These are phyloP conservation scores for Cladosporium sp. DNA, from an alignment of 2,329 filamentous ascomycete species.

Conservation along the genomic window DNA sequence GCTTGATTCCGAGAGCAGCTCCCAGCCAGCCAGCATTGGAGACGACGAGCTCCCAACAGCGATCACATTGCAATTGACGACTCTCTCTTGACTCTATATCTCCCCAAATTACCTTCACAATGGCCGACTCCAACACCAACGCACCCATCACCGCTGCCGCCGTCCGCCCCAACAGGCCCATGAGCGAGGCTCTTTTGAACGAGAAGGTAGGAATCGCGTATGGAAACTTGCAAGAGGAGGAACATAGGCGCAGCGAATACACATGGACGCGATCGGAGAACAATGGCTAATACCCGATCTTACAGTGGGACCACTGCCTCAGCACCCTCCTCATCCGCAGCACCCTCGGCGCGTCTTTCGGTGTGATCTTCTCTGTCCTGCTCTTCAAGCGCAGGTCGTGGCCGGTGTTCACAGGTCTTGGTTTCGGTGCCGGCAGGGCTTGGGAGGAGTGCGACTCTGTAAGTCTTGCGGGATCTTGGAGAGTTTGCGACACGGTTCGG, in stretches of 20 bases:
- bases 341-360: constrained; percentile 91
- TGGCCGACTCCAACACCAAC: constrained; percentile 58
- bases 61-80: not conserved
- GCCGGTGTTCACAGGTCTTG: constrained; percentile 92
- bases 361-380: constrained; percentile 97
- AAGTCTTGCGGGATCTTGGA: constrained; percentile 32
- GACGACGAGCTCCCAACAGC: constrained; percentile 14
- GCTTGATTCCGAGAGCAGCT: constrained; percentile 17
- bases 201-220: constrained; percentile 75
- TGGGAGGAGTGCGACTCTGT: constrained; percentile 96
- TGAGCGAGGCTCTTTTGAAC: constrained; percentile 97
- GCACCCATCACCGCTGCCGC: constrained; percentile 62
- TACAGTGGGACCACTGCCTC: constrained; percentile 97
- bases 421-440: constrained; percentile 92
- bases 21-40: constrained; percentile 12
- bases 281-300: constrained; percentile 7
- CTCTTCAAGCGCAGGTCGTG: constrained; percentile 97
- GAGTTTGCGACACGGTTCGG: not conserved
- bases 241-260: not conserved
- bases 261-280: not conserved
- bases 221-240: not conserved
- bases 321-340: constrained; percentile 98
- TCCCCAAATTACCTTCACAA: constrained; percentile 41
- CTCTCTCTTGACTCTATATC: constrained; percentile 11
- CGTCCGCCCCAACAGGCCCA: constrained; percentile 72